Conservation (phyloP, 495 filamentous ascomycete genomes). For the Neurospora sp. region DNA sequence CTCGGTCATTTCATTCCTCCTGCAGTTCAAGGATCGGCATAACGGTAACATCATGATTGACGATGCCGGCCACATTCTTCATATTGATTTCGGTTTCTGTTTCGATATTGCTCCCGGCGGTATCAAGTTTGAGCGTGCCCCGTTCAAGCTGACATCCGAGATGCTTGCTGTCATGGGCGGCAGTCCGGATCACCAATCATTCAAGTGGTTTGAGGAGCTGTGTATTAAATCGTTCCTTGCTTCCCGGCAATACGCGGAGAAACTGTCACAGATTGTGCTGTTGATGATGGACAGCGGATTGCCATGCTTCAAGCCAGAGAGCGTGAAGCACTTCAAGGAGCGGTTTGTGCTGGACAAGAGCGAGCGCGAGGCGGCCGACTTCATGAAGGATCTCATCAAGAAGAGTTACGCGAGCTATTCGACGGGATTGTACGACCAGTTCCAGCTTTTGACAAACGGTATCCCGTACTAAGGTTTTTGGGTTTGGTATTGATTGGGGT, state of each 20-base stretch:
- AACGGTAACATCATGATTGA: slow-evolving; percentile 99
- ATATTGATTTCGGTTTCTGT: slow-evolving; percentile 99
- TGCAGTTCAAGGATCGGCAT: slow-evolving; percentile 98
- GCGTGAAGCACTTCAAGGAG: slow-evolving; percentile 82
- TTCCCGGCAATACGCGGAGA: slow-evolving; percentile 72
- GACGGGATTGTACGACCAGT: slow-evolving; percentile 92
- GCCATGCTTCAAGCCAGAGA: slow-evolving; percentile 97
- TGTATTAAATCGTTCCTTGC: slow-evolving; percentile 94
- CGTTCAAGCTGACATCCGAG: slow-evolving; percentile 94
- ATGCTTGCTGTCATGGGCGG: slow-evolving; percentile 99
- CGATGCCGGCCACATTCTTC: slow-evolving; percentile 91
- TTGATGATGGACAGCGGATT: slow-evolving; percentile 95
- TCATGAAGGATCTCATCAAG: slow-evolving; percentile 77
- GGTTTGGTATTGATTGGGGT: not conserved
- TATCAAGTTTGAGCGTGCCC: slow-evolving; percentile 91
- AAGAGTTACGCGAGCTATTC: slow-evolving; percentile 81
- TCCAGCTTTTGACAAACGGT: slow-evolving; percentile 93
- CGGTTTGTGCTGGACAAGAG: slow-evolving; percentile 88
- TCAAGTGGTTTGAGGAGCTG: slow-evolving; percentile 92
- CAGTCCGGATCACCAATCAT: slow-evolving; percentile 69
- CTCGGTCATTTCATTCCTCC: slow-evolving; percentile 89
- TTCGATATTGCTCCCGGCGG: slow-evolving; percentile 98
- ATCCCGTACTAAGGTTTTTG: slow-evolving; percentile 60
- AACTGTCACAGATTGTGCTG: slow-evolving; percentile 78
- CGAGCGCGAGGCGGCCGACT: slow-evolving; percentile 90